phyloP scores from a whole-genome alignment of 2,329 filamentous ascomycete genomes.

The Microdochium bolleyi region DNA sequence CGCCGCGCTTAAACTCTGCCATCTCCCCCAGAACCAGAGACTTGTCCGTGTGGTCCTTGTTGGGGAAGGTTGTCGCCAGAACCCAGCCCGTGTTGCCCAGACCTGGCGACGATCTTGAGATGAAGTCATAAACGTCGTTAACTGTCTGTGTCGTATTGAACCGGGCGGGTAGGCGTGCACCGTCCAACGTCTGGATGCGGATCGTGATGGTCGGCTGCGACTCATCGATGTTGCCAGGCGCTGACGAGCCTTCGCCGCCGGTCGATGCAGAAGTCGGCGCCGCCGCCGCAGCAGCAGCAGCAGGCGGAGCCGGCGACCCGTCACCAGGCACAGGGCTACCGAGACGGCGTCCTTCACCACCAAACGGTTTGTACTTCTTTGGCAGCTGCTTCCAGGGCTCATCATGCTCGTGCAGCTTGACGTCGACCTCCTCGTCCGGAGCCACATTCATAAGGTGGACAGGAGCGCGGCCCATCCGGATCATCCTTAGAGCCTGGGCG shows the following conservation, averaged over 20 bases:
- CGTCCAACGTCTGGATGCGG: conserved; percentile 72
- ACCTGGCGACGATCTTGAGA: conserved; percentile 54
- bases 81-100: conserved; percentile 57
- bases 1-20: conserved; percentile 58
- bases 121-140: conserved; percentile 69
- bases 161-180: conserved; percentile 66
- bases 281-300: conserved; percentile 19
- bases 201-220: conserved; percentile 62
- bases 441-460: conserved; percentile 71
- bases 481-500: conserved; percentile 63
- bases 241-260: conserved; percentile 18
- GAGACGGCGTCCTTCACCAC: conserved; percentile 63
- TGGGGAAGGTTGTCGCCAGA: conserved; percentile 76
- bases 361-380: conserved; percentile 69
- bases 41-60: conserved; percentile 70
- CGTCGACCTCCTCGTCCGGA: conserved; percentile 67
- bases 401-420: conserved; percentile 69
- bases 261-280: conserved; percentile 21
- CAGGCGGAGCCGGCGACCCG: conserved; percentile 24
- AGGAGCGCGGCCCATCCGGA: conserved; percentile 68
- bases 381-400: conserved; percentile 68
- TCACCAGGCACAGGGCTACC: conserved; percentile 69
- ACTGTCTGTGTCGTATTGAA: conserved; percentile 78
- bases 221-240: conserved; percentile 40
- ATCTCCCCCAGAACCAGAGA: conserved; percentile 48